Conservation (phyloP, 768 basidiomycete genomes). For the Cubamyces sp. region DNA sequence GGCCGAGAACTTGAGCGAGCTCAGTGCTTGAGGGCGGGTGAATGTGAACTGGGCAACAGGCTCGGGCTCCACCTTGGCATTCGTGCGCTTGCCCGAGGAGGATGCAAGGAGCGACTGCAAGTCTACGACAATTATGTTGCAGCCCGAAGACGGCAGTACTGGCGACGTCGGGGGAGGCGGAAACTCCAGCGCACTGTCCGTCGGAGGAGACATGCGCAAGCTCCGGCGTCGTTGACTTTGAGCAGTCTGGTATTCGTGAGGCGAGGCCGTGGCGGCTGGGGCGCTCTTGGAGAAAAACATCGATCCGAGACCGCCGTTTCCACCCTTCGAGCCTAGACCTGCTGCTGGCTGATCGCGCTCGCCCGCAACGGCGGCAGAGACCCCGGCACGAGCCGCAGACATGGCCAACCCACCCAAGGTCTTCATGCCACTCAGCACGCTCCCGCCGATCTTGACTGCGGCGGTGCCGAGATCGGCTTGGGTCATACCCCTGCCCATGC, state of each 20-base stretch:
- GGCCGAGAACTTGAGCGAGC: constrained; percentile 50
- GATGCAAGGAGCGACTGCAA: constrained; percentile 41
- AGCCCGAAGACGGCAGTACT: constrained; percentile 17
- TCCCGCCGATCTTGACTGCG: constrained; percentile 63
- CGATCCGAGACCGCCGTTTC: background rate
- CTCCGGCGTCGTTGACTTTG: constrained; percentile 17
- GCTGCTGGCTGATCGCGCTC: constrained; percentile 3
- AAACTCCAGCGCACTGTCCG: background rate
- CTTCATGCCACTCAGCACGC: constrained; percentile 65
- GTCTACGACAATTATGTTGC: constrained; percentile 62
- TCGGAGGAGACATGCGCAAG: constrained; percentile 11
- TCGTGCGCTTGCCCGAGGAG: background rate
- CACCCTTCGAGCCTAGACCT: background rate
- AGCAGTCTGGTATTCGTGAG: constrained; percentile 27
- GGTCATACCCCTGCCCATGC: constrained; percentile 33
- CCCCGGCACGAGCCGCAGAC: constrained; percentile 44
- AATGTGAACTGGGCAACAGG: constrained; percentile 53
- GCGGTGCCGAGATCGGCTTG: constrained; percentile 57
- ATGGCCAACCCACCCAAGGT: constrained; percentile 65
- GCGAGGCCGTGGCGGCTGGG: constrained; percentile 45
- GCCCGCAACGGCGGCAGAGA: constrained; percentile 29
- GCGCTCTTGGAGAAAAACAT: constrained; percentile 67
- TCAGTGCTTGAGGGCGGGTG: constrained; percentile 51
- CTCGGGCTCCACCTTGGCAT: constrained; percentile 32
- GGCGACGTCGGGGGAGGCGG: constrained; percentile 20